Percentiles rank a stretch among this genome's conserved stretches.
Conservation (phyloP, 2,329 filamentous ascomycete species). For the Fusarium albidum region DNA sequence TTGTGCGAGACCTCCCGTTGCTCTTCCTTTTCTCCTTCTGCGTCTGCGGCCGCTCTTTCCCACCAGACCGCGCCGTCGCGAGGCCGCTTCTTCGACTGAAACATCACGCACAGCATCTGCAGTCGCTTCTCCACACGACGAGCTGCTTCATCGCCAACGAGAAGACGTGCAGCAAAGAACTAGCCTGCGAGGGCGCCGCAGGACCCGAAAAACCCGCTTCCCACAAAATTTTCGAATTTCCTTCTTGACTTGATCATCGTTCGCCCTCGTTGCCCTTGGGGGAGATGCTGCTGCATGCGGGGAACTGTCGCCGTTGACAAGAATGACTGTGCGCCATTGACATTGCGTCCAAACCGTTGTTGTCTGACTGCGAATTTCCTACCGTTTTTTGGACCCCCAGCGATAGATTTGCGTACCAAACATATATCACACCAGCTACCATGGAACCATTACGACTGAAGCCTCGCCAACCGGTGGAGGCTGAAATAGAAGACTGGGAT, state of each 20-base stretch:
- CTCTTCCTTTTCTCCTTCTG: conserved; percentile 19
- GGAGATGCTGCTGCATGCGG: conserved; percentile 38
- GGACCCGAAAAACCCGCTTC: conserved; percentile 14
- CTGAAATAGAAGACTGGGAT: conserved; percentile 79
- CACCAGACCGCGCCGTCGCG: conserved; percentile 12
- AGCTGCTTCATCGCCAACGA: conserved; percentile 13
- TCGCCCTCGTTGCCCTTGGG: conserved; percentile 19
- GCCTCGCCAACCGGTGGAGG: conserved; percentile 62
- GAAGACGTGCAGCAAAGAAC: conserved; percentile 18
- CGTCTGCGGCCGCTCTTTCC: conserved; percentile 5
- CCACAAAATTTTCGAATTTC: conserved; percentile 17
- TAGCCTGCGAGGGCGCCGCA: conserved; percentile 11
- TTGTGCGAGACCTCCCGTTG: conserved; percentile 12
- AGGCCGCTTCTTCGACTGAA: conserved; percentile 25
- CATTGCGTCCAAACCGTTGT: conserved; percentile 31
- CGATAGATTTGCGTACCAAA: conserved; percentile 18
- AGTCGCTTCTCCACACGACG: conserved; percentile 25
- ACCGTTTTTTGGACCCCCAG: conserved; percentile 19
- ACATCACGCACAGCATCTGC: conserved; percentile 5
- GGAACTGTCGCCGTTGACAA: conserved; percentile 38
- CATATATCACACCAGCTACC: conserved; percentile 27
- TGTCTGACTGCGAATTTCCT: conserved; percentile 23
- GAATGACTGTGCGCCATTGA: conserved; percentile 43
- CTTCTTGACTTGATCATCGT: conserved; percentile 7
- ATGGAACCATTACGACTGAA: conserved; percentile 67